Base-by-base conservation (phyloP, 1,139 yeast species). In the Petasospora rhodanensis region DNA sequence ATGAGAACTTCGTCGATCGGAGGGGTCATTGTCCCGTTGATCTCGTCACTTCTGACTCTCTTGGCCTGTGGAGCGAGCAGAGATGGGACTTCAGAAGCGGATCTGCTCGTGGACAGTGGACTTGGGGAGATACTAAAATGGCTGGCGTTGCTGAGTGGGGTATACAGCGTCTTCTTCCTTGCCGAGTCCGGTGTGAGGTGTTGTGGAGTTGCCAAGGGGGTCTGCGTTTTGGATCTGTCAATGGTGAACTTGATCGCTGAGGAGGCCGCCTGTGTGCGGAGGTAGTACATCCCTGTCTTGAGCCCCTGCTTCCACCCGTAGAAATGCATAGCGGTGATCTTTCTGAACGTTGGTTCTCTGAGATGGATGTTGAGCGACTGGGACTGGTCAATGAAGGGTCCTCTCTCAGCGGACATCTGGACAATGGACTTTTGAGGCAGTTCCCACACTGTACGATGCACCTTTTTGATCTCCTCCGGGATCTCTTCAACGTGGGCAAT, bases 371-470 rank as follows among this genome's bases (percentile, higher is more conserved):
- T 91, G 72, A 91, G 68, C 35, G 93, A 79, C 64, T 91, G 97
- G 43, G 93, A 84, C 62, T 91, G 98, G 61, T 91, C 98, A 55
- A 91, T 80, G 62, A 76, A 91, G 18, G 94, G 86, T 28, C 91
- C 83, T 54, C 98, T 75, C 55, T 87, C 97, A 28, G 96, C 95
- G 32, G 97, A 95, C 91, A 91, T 76, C 53, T 89, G 96, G 47
- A 91, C 81, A 42, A 91, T 76, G 12, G 74, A 73, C 64, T 79
- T 81, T 59, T 91, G 98, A 27, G 95, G 78, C 32, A 91, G 74
- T 63, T 91, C 98, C 97, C 98, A 91, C 13, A 87, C 96, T 1
- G 98, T 91, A 64, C 82, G 85, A 68, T 89, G 87, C 31, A 89
- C 65, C 7, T 71, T 75, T 58, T 85, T 87, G 47, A 87, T 59